Percentiles rank a stretch among this genome's conserved stretches.
Conservation (phyloP, 306 rosid genomes). For the Lathyrus oleraceus region DNA sequence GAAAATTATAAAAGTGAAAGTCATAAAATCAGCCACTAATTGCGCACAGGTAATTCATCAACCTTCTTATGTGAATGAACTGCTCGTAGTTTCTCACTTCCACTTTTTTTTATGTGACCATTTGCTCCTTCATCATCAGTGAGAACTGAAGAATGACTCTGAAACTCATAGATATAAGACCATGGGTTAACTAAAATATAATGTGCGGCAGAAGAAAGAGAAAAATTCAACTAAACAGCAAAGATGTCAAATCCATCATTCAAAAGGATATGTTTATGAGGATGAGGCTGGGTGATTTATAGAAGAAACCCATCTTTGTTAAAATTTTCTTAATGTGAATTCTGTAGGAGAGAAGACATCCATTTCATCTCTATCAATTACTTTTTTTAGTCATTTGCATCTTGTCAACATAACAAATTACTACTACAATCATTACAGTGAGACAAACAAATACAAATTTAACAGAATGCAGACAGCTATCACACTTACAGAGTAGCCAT, state of each 20-base stretch:
- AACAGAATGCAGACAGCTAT: constrained; percentile 8
- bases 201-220: neutral
- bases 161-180: constrained; percentile 38
- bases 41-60: constrained; percentile 24
- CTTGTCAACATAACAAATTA: constrained; percentile 2
- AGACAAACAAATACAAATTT: constrained; percentile 18
- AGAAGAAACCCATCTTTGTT: too few relatives aligned
- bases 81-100: constrained; percentile 53
- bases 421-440: neutral
- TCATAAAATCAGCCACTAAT: constrained; percentile 20
- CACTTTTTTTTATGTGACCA: constrained; percentile 49
- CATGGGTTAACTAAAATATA: constrained; percentile 8
- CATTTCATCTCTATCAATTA: neutral
- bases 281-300: too few relatives aligned
- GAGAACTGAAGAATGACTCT: constrained; percentile 91
- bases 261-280: too few relatives aligned
- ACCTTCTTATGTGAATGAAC: constrained; percentile 73
- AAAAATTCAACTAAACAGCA: constrained; percentile 18
- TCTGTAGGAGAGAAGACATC: too few relatives aligned
- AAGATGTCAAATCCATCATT: neutral
- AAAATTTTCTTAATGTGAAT: too few relatives aligned
- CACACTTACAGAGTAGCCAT: constrained; percentile 85
- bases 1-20: constrained; percentile 34
- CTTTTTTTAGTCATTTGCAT: neutral
- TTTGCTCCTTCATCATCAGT: constrained; percentile 85